Conservation (phyloP, 2,329 filamentous ascomycete genomes). For the Hypoxylon sp. region DNA sequence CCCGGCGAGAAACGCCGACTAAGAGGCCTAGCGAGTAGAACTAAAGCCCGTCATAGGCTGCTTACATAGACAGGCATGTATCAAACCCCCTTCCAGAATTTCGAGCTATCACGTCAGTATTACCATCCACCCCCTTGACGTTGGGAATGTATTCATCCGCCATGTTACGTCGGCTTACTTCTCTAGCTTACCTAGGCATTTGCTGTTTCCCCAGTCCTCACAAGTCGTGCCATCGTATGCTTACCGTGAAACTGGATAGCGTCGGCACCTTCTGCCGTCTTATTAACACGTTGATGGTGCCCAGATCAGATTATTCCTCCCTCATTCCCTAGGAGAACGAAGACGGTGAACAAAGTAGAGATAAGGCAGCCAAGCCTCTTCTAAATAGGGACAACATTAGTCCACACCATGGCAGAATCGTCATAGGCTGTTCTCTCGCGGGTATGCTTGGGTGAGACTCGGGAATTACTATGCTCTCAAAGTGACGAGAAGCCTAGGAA, state of each 20-base stretch:
- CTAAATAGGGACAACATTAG: neutral
- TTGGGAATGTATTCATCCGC: constrained; percentile 32
- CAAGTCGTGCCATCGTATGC: neutral
- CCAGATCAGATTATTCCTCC: neutral
- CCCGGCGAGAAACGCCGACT: constrained; percentile 31
- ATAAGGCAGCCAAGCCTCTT: neutral
- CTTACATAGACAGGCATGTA: constrained; percentile 7
- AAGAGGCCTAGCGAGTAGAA: constrained; percentile 25
- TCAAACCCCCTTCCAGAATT: constrained; percentile 8
- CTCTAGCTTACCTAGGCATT: neutral
- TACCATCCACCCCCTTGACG: constrained; percentile 9
- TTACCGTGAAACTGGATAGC: neutral
- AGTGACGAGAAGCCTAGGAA: neutral
- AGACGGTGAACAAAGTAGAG: neutral
- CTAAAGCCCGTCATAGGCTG: constrained; percentile 15
- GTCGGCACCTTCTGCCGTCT: neutral
- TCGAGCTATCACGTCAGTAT: constrained; percentile 17
- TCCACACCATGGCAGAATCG: neutral
- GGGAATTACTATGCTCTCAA: neutral
- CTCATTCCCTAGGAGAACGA: neutral
- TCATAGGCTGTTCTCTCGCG: neutral
- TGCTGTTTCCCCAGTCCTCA: neutral
- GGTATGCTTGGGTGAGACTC: neutral
- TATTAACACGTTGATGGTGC: neutral
- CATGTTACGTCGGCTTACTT: neutral